Percentiles rank a stretch among this genome's conserved stretches.
These are phyloP conservation scores for Solanum corneliomulleri DNA, from an alignment of 257 asterid genomes.

Conservation along the genomic window DNA sequence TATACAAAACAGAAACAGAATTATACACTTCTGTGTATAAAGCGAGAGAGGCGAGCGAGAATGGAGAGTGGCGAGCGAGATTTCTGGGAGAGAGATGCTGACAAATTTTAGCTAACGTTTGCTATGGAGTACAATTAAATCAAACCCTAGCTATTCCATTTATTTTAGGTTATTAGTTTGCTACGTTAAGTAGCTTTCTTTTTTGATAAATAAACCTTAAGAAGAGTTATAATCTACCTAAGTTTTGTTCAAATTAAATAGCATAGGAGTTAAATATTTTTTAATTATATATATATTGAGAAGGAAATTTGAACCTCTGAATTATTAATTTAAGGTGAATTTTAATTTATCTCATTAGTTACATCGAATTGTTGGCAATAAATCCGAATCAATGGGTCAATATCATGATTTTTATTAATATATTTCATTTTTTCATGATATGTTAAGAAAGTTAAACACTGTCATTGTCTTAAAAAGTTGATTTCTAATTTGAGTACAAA, in stretches of 20 bases:
- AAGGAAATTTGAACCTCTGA: not conserved
- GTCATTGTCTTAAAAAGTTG: not conserved
- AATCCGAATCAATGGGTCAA: not conserved
- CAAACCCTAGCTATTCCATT: no score
- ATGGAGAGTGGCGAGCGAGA: no score
- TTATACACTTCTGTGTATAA: no score
- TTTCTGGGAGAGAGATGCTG: no score
- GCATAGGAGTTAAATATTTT: not conserved
- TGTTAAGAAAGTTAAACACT: not conserved
- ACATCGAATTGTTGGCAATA: not conserved
- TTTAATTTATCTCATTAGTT: not conserved
- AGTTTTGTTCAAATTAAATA: not conserved
- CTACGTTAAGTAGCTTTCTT: not conserved
- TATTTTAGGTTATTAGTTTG: no score
- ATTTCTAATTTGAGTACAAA: not conserved
- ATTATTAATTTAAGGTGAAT: not conserved
- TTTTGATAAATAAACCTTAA: not conserved
- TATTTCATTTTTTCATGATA: not conserved
- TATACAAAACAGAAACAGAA: no score
- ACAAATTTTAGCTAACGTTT: no score
- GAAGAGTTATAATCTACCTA: not conserved
- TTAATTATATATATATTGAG: not conserved
- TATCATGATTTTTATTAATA: not conserved
- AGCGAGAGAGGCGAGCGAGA: no score
- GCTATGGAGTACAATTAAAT: no score